Evolutionary conservation across 108 stramenopile genomes (phyloP).

Genomic region (Craspedostauros australis): DNA sequence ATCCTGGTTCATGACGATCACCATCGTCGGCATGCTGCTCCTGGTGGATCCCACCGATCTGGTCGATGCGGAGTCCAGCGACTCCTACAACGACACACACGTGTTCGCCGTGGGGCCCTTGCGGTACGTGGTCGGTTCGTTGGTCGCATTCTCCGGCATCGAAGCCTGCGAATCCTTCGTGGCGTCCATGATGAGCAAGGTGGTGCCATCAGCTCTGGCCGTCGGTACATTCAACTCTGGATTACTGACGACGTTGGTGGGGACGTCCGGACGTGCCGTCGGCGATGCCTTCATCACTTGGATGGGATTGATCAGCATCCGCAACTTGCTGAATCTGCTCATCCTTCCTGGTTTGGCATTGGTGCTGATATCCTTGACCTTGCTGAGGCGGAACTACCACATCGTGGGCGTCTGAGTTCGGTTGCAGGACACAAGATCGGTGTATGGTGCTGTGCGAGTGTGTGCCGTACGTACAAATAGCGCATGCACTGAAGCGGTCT

Average conservation of each 20-base stretch:
- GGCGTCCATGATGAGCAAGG: constrained; percentile 69
- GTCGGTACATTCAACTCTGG: constrained; percentile 83
- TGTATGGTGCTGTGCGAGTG: background rate
- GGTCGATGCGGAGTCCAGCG: constrained; percentile 3
- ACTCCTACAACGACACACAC: constrained; percentile 27
- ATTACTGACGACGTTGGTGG: constrained; percentile 31
- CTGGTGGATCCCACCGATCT: constrained; percentile 51
- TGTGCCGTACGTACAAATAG: background rate
- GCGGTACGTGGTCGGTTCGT: constrained; percentile 37
- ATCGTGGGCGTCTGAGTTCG: constrained; percentile 31
- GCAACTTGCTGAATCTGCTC: constrained; percentile 54
- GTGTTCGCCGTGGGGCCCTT: constrained; percentile 36
- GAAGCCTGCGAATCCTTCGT: constrained; percentile 64
- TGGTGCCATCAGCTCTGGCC: constrained; percentile 64
- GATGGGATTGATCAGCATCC: constrained; percentile 53
- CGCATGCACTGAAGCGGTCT: background rate
- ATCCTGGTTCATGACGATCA: constrained; percentile 31
- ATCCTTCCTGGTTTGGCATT: constrained; percentile 35
- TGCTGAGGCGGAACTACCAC: constrained; percentile 18
- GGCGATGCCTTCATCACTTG: constrained; percentile 59
- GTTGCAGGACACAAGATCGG: too few species aligned
- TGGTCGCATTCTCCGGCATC: constrained; percentile 46
- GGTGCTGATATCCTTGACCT: constrained; percentile 10
- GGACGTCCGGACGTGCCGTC: constrained; percentile 36
- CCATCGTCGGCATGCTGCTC: constrained; percentile 34